Conservation (phyloP, 768 basidiomycete species). For the Kwoniella pini region DNA sequence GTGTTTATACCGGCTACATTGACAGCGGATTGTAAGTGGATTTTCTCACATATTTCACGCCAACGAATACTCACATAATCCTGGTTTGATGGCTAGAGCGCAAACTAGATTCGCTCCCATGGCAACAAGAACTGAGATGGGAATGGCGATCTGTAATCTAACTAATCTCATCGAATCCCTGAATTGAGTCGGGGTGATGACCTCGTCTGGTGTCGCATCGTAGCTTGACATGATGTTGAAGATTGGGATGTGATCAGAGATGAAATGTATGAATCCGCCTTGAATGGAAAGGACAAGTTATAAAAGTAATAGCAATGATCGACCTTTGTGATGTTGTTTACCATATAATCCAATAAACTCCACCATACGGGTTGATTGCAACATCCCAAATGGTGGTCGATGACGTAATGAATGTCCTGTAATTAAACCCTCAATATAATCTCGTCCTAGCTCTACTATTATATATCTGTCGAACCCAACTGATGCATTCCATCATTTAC, state of each 20-base stretch:
- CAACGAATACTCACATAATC: slow-evolving; percentile 57
- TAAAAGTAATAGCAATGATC: too few relatives aligned
- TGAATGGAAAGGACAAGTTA: too few relatives aligned
- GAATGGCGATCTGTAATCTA: slow-evolving; percentile 82
- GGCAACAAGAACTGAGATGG: slow-evolving; percentile 71
- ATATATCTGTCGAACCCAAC: too few relatives aligned
- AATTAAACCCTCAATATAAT: too few relatives aligned
- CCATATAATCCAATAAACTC: too few relatives aligned
- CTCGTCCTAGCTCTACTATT: too few relatives aligned
- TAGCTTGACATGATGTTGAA: slow-evolving; percentile 51
- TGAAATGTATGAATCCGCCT: too few relatives aligned
- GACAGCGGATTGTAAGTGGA: background rate
- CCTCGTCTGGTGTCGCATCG: slow-evolving; percentile 40
- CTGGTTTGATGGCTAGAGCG: slow-evolving; percentile 66
- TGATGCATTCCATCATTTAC: too few relatives aligned
- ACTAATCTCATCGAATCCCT: slow-evolving; percentile 52
- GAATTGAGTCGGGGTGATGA: slow-evolving; percentile 53
- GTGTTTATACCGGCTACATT: slow-evolving; percentile 43
- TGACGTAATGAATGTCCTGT: slow-evolving; percentile 3
- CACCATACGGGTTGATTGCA: too few relatives aligned
- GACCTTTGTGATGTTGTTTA: too few relatives aligned
- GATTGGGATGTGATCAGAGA: too few relatives aligned
- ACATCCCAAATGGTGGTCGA: background rate
- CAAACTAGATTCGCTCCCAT: slow-evolving; percentile 73
- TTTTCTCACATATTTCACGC: background rate